These are phyloP conservation scores for Lotus japonicus DNA, from an alignment of 306 rosid species.

Conservation along the genomic window DNA sequence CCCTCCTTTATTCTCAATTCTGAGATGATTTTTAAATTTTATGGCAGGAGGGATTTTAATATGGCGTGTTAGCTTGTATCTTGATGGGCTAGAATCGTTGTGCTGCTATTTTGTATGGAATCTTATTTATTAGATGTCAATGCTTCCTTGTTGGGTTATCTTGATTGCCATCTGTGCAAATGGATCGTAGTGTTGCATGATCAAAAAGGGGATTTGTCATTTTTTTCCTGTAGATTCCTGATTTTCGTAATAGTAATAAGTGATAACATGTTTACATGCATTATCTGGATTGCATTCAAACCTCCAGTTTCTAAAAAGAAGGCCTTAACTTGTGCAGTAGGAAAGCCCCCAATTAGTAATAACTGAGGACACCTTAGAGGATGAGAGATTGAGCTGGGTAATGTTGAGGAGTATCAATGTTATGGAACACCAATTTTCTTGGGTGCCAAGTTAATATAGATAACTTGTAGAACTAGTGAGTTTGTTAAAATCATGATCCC, in stretches of 20 bases:
- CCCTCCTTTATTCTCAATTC: neutral
- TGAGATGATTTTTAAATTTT: neutral
- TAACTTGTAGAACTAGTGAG: no score
- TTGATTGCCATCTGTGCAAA: neutral
- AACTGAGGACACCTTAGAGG: no score
- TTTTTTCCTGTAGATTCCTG: neutral
- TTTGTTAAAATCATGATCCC: no score
- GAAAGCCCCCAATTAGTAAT: no score
- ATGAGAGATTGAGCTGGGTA: no score
- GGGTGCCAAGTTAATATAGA: no score
- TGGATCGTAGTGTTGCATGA: conserved; percentile 2
- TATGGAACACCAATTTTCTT: no score
- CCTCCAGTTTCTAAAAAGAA: no score
- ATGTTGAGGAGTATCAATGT: no score
- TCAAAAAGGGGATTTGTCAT: neutral
- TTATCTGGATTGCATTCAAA: neutral
- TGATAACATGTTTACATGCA: conserved; percentile 1
- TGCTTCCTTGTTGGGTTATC: neutral
- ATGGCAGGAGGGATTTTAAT: neutral
- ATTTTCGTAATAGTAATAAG: neutral
- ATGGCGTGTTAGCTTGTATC: neutral
- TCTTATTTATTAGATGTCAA: neutral
- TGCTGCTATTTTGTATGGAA: neutral
- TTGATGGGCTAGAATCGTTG: neutral
- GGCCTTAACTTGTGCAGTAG: no score